phyloP scores from a whole-genome alignment of 768 basidiomycete genomes.

The Coprinopsis cinerea region DNA sequence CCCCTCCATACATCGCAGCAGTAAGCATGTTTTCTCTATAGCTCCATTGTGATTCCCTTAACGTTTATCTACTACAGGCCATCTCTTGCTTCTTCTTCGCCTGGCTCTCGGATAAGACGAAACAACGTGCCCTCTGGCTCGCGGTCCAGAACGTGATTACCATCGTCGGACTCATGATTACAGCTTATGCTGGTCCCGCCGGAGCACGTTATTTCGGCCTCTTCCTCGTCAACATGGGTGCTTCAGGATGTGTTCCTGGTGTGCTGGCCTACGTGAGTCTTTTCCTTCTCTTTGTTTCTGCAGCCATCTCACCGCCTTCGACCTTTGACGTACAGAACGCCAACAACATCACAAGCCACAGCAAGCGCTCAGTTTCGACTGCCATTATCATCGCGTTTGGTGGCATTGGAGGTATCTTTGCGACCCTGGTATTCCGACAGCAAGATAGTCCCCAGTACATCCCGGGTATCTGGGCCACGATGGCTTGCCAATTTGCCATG shows the following conservation, averaged over 20 bases:
- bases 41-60: neutral
- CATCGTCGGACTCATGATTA: conserved; percentile 28
- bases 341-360: conserved; percentile 31
- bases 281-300: neutral
- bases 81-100: conserved; percentile 31
- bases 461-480: conserved; percentile 30
- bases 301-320: conserved; percentile 4
- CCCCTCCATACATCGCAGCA: conserved; percentile 30
- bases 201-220: conserved; percentile 29
- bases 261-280: conserved; percentile 33
- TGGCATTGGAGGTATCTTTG: conserved; percentile 34
- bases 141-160: conserved; percentile 26
- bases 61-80: conserved; percentile 18
- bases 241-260: conserved; percentile 29
- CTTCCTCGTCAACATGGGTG: conserved; percentile 31
- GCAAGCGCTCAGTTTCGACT: conserved; percentile 34
- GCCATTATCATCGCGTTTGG: conserved; percentile 30
- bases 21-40: conserved; percentile 12
- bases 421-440: conserved; percentile 31
- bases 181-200: conserved; percentile 23
- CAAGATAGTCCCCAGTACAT: conserved; percentile 28
- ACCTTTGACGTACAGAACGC: conserved; percentile 16
- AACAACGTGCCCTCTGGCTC: conserved; percentile 28
- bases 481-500: conserved; percentile 30
- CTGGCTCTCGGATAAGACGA: conserved; percentile 31